Conservation (phyloP, 2,329 filamentous ascomycete genomes). For the Trichoderma harzianum region DNA sequence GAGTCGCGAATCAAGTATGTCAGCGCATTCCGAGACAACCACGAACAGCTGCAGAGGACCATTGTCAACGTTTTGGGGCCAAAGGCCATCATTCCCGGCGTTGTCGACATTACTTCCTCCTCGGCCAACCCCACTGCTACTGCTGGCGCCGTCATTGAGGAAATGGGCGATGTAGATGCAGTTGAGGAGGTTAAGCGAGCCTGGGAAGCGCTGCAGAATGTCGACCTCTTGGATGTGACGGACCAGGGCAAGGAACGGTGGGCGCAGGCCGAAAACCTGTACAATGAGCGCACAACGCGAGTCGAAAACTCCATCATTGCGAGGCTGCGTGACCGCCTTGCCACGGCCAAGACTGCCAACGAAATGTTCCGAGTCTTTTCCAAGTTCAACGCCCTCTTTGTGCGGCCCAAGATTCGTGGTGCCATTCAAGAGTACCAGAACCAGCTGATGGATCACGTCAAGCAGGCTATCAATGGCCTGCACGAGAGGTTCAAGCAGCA, state of each 20-base stretch:
- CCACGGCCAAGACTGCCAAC: constrained; percentile 93
- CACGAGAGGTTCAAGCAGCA: constrained; percentile 99
- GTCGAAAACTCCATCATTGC: constrained; percentile 99
- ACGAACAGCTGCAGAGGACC: constrained; percentile 94
- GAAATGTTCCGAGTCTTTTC: constrained; percentile 99
- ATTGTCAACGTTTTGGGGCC: constrained; percentile 95
- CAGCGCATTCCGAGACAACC: constrained; percentile 89
- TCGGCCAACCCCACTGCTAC: constrained; percentile 40
- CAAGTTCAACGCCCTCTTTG: constrained; percentile 98
- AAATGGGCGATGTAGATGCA: constrained; percentile 95
- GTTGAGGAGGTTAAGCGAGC: constrained; percentile 94
- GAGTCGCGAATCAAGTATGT: constrained; percentile 93
- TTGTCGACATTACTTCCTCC: constrained; percentile 41
- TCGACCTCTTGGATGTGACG: constrained; percentile 91
- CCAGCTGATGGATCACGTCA: constrained; percentile 96
- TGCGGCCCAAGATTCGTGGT: constrained; percentile 96
- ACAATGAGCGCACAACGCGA: constrained; percentile 94
- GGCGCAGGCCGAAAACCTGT: constrained; percentile 90
- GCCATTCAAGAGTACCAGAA: constrained; percentile 98
- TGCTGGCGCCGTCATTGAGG: constrained; percentile 69
- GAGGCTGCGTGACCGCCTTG: constrained; percentile 82
- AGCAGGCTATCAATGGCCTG: constrained; percentile 86
- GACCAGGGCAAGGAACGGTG: constrained; percentile 85
- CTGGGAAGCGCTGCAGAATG: constrained; percentile 89
- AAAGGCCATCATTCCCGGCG: constrained; percentile 55